A percentile compares a stretch with the other conserved stretches of the same genome.
phyloP scores from a whole-genome alignment of 768 basidiomycete species.

The Phaeotremella fagi region DNA sequence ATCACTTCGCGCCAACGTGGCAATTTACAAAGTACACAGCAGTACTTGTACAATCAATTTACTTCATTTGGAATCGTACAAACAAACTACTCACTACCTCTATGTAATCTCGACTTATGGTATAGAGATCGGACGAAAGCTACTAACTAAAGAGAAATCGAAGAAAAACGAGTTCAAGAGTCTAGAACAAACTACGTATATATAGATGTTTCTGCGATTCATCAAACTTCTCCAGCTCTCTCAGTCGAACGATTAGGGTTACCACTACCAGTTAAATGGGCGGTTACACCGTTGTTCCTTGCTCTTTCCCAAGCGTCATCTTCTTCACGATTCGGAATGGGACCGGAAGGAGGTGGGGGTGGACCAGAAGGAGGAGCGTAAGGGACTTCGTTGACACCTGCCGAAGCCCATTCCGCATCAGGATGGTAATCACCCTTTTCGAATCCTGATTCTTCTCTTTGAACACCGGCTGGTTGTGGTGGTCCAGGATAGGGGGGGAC shows the following conservation, averaged over 20 bases:
- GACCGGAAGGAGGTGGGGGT: slow-evolving; percentile 2
- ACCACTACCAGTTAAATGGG: slow-evolving; percentile 35
- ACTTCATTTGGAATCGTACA: too few species aligned
- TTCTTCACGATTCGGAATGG: slow-evolving; percentile 11
- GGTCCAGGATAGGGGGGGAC: slow-evolving; percentile 48
- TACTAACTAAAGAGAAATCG: too few species aligned
- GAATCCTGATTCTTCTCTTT: slow-evolving; percentile 8
- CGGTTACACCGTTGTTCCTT: slow-evolving; percentile 26
- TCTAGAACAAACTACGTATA: too few species aligned
- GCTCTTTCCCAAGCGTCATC: slow-evolving; percentile 34
- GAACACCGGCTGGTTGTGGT: slow-evolving; percentile 17
- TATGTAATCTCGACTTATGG: too few species aligned
- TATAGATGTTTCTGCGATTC: too few species aligned
- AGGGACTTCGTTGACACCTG: slow-evolving; percentile 1
- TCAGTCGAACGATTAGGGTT: neutral
- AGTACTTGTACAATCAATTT: too few species aligned
- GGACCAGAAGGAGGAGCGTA: slow-evolving; percentile 18
- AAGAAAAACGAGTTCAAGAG: too few species aligned
- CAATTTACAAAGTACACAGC: too few species aligned
- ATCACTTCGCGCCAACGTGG: too few species aligned
- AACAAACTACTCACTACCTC: too few species aligned
- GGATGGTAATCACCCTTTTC: slow-evolving; percentile 43
- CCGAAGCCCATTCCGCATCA: slow-evolving; percentile 29
- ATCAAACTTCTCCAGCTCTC: neutral
- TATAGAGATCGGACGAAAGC: too few species aligned